Base-by-base conservation (phyloP, 2,329 filamentous ascomycete species). In the Trichoderma atroviride region DNA sequence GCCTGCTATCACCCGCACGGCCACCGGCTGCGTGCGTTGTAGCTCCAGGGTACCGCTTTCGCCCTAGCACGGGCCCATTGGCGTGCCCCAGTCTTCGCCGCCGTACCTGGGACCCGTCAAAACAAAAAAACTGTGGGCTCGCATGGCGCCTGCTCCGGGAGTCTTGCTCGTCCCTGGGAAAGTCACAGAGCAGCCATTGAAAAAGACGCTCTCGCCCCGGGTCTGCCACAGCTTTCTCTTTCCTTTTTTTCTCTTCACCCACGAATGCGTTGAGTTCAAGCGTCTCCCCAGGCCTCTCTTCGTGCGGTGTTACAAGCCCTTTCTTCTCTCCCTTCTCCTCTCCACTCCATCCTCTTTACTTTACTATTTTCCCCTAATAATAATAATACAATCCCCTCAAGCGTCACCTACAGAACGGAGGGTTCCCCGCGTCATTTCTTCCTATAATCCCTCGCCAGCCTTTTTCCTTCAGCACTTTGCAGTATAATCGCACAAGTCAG, bases 261-360 rank as follows among this genome's bases (percentile, higher is more conserved):
- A 83, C 83, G 83, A 83, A 84, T 83, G 83, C 77, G 81, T 81
- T 78, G 75, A 76, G 78, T 79, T 78, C 78, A 80, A 80, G 79
- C 78, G 76, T 76, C 29, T 78, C 78, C 55, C 63, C 27, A 57
- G 55, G 37, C 63, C 63, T 67, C 63, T 81, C 74, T 76, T 83
- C 82, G 83, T 85, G 84, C 80, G 82, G 82, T 84, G 82, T 70
- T 24, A 43, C 37, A 43, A n/a, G 40, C 60, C 69, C 73, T 65
- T 71, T 72, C 70, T 69, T 70, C 68, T 35, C 47, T 67, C 43
- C 29, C 52, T 60, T 43, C 58, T 63, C 35, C 60, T 58, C 62
- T 59, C 70, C 69, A 69, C 70, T 66, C 71, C 69, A 53, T 60
- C 57, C 60, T 47, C 40, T 31, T 24, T 55, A 16, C 24, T 16